Evolutionary conservation across 2,329 filamentous ascomycete genomes (phyloP).

Genomic region (Phyllosticta ampelicida): DNA sequence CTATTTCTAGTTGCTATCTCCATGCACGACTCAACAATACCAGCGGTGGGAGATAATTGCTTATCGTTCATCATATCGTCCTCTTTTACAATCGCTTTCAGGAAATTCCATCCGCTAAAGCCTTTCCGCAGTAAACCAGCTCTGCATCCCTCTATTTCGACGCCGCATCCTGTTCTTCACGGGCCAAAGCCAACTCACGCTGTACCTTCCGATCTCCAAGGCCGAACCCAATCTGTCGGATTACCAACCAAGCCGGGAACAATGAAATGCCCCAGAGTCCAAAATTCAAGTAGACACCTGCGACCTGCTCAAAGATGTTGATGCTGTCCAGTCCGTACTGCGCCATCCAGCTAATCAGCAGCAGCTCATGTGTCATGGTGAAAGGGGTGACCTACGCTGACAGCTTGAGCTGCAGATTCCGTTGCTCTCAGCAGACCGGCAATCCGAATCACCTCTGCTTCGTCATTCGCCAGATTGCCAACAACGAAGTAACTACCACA

Average conservation of each 20-base stretch:
- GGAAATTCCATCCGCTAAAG: no score
- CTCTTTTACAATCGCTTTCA: no score
- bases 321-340: constrained; percentile 54
- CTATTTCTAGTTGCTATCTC: no score
- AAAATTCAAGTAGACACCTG: constrained; percentile 61
- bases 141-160: no score
- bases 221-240: constrained; percentile 28
- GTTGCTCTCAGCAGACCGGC: constrained; percentile 58
- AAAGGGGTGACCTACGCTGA: constrained; percentile 34
- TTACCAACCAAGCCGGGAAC: constrained; percentile 55
- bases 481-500: constrained; percentile 54
- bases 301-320: constrained; percentile 51
- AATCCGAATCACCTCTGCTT: constrained; percentile 57
- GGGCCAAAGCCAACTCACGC: neutral
- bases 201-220: constrained; percentile 7
- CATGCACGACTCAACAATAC: no score
- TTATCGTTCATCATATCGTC: no score
- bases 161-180: no score
- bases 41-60: no score
- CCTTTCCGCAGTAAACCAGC: no score
- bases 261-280: constrained; percentile 55
- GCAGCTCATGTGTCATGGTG: neutral
- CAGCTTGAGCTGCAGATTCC: constrained; percentile 61
- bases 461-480: constrained; percentile 49
- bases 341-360: neutral